Evolutionary conservation across 805 yeast genomes (phyloP), one percentile per base, ranked within the genome.

Genomic region (Monosporozyma servazzii): DNA sequence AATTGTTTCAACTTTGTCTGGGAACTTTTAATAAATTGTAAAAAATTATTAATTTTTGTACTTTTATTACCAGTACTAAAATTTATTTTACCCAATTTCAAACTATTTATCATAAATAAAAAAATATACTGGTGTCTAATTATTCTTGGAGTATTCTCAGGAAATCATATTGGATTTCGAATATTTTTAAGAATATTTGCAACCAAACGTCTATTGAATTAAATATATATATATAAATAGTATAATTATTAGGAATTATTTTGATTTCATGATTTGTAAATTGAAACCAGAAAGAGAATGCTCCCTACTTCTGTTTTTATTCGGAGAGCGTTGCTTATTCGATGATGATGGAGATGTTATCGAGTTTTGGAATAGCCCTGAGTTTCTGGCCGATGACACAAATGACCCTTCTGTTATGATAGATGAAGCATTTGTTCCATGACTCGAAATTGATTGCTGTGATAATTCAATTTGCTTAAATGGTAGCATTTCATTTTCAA

Each of bases 201-300:
- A 15, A 33, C 37, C 4, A 15, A 33, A 33, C 37, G 17, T 33
- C n/a, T 15, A 5, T 33, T 33, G 15, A 33, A 33, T 33, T 33
- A 15, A 33, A 33, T 15, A 33, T 3, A 15, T 33, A 13, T 33
- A 13, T 30, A 13, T 30, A 30, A 7, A 30, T 30, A 11, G 3
- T 30, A 33, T 13, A 13, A 33, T 33, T 15, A 33, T 33, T 33
- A 33, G n/a, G 17, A n/a, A 25, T 46, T 46, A 46, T n/a, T 48
- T 48, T 15, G 50, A 42, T 40, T 48, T 48, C 31, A 48, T 15
- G 9, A 48, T 39, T 48, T 48, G 50, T 31, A 48, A 41, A 48
- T 40, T 37, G 46, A 48, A 48, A 15, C 50, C 50, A 13, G 48
- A 25, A 7, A 17, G 15, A 20, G 41, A 36, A 18, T 31, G 25